Evolutionary conservation across 2,329 filamentous ascomycete species (phyloP).

Genomic region (Penicillium occitanis): DNA sequence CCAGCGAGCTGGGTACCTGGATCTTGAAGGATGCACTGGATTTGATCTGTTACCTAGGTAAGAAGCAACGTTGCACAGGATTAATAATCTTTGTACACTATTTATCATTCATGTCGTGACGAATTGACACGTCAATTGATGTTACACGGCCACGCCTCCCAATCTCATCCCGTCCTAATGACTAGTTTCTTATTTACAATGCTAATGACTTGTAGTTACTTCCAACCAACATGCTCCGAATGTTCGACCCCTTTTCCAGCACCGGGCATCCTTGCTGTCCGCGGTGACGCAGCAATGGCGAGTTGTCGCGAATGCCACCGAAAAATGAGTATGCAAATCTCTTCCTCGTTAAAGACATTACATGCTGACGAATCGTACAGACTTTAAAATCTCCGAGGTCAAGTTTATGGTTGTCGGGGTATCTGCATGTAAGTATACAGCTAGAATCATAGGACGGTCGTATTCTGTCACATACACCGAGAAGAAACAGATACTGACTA

Average conservation of each 20-base stretch:
- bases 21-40: slow-evolving; percentile 71
- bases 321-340: slow-evolving; percentile 61
- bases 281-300: slow-evolving; percentile 70
- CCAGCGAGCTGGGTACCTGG: slow-evolving; percentile 73
- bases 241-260: slow-evolving; percentile 68
- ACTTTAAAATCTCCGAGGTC: slow-evolving; percentile 72
- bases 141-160: slow-evolving; percentile 5
- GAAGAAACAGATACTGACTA: not conserved
- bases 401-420: slow-evolving; percentile 72
- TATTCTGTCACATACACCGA: not conserved
- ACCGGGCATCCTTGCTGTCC: slow-evolving; percentile 68
- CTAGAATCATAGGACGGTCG: not conserved
- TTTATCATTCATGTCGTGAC: not conserved
- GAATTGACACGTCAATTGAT: not conserved
- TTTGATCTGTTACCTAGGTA: slow-evolving; percentile 73
- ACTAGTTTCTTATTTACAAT: not conserved
- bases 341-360: not conserved
- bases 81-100: not conserved
- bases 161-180: not conserved
- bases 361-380: slow-evolving; percentile 15
- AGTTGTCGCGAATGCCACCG: slow-evolving; percentile 77
- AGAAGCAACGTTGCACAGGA: slow-evolving; percentile 21
- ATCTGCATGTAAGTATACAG: slow-evolving; percentile 45
- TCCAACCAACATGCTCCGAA: slow-evolving; percentile 72
- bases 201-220: slow-evolving; percentile 56